Evolutionary conservation across 148 eudicot genomes (phyloP).

Genomic region (Limonium bicolor): DNA sequence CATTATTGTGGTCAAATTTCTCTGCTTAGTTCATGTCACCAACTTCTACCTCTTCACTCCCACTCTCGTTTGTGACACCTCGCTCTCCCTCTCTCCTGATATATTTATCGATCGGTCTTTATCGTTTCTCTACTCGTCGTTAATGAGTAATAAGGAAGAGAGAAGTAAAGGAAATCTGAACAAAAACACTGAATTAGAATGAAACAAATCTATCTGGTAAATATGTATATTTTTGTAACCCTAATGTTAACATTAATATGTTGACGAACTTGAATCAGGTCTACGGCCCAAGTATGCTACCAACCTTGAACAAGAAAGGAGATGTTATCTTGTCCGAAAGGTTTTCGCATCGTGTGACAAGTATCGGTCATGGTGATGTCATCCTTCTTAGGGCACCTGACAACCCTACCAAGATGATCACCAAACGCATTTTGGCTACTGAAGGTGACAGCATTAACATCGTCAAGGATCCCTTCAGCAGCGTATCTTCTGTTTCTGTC

Average conservation of each 20-base stretch:
- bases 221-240: background rate
- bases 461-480: constrained; percentile 17
- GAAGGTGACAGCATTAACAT: constrained; percentile 63
- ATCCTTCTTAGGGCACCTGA: constrained; percentile 45
- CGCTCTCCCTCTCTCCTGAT: constrained; percentile 1
- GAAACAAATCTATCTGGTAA: background rate
- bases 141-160: too few relatives aligned
- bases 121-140: too few relatives aligned
- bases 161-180: too few relatives aligned
- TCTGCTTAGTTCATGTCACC: constrained; percentile 50
- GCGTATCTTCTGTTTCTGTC: constrained; percentile 13
- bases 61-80: constrained; percentile 23
- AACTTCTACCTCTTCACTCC: constrained; percentile 40
- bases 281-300: constrained; percentile 81
- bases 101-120: too few relatives aligned
- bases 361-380: constrained; percentile 44
- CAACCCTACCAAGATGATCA: constrained; percentile 39
- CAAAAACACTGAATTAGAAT: background rate
- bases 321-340: constrained; percentile 47
- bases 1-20: constrained; percentile 28
- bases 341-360: constrained; percentile 38
- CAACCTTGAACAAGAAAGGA: constrained; percentile 49
- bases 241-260: too few relatives aligned
- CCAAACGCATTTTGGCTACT: constrained; percentile 52
- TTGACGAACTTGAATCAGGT: constrained; percentile 17